Base-by-base conservation (phyloP, 2,329 filamentous ascomycete genomes). In the Talaromyces rugulosus region DNA sequence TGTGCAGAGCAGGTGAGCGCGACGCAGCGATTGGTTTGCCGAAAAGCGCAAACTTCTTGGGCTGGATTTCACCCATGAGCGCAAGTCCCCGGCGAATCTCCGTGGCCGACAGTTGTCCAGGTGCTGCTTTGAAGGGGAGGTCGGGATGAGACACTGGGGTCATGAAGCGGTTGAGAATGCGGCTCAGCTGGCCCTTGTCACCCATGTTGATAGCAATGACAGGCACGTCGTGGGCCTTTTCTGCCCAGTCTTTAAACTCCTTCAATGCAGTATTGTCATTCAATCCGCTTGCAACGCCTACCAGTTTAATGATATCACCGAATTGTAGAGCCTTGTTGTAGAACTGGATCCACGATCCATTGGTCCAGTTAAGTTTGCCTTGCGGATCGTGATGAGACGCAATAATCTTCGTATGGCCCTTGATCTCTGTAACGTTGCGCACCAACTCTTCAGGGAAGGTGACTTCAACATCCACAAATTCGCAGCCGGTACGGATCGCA, bases 181-280 rank as follows among this genome's bases (percentile, higher is more conserved):
- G 88, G 71, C 92, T 96, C 50, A 97, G 83, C 78, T 96, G 95
- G 56, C 95, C 95, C 30, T 85, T 81, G 55, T 86, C 82, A 33
- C 94, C 93, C 94, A 99, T 98, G 77, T 99, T 99, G 73, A 99
- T 89, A 1, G 90, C 92, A 68, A 99, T 97, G 60, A 99, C 79
- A 0, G 93, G 94, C n/a, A 87, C 87, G 59, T 89, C 83, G 71
- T 96, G 89, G 1, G 90, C 85, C 28, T 83, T 80, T 42, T 86
- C 81, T 77, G 93, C 92, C 79, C 85, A 89, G 27, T 83, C 78
- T 79, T 91, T 93, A 84, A 99, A 99, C 56, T 85, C 85, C 47
- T 87, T 86, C 33, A 98, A 83, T 47, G 89, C 87, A 71, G 91
- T 95, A 74, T 99, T 99, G 77, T 98, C 93, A 63, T 92, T 87